phyloP scores from a whole-genome alignment of 2,329 filamentous ascomycete genomes.

The Coniochaeta prunicola region DNA sequence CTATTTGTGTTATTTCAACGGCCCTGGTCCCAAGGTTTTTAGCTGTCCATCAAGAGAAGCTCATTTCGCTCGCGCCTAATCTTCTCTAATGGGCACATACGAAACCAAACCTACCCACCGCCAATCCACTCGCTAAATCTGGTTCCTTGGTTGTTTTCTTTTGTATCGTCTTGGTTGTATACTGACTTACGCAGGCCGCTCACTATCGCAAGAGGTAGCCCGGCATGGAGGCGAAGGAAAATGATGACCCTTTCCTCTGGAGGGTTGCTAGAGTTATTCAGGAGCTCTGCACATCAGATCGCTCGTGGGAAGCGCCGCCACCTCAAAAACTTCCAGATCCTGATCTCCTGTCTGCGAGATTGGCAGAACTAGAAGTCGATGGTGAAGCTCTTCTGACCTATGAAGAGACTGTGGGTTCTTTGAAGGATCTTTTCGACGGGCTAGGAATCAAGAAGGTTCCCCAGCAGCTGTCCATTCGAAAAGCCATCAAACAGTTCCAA shows the following conservation, averaged over 20 bases:
- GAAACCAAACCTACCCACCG: not conserved
- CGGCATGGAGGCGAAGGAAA: constrained; percentile 20
- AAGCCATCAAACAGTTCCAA: constrained; percentile 51
- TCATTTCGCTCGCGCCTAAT: not conserved
- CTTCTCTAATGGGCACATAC: not conserved
- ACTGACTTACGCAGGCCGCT: not conserved
- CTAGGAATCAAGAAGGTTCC: constrained; percentile 51
- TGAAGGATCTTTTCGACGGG: constrained; percentile 41
- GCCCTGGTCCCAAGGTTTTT: not conserved
- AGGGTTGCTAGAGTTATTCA: constrained; percentile 57
- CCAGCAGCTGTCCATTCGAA: constrained; percentile 49
- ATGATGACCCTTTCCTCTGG: constrained; percentile 69
- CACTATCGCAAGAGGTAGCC: not conserved
- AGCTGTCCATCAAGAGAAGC: not conserved
- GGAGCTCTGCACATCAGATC: constrained; percentile 52
- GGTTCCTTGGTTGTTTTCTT: not conserved
- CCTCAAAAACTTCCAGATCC: constrained; percentile 41
- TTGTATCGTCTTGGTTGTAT: not conserved
- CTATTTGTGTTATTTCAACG: not conserved
- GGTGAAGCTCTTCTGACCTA: constrained; percentile 56
- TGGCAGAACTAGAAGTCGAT: constrained; percentile 58
- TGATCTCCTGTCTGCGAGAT: constrained; percentile 38
- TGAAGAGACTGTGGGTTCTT: constrained; percentile 37
- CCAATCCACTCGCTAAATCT: not conserved
- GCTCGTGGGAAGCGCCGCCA: constrained; percentile 36